These are phyloP conservation scores for Candida loeiensis DNA, from an alignment of 805 yeast species.

Conservation along the genomic window DNA sequence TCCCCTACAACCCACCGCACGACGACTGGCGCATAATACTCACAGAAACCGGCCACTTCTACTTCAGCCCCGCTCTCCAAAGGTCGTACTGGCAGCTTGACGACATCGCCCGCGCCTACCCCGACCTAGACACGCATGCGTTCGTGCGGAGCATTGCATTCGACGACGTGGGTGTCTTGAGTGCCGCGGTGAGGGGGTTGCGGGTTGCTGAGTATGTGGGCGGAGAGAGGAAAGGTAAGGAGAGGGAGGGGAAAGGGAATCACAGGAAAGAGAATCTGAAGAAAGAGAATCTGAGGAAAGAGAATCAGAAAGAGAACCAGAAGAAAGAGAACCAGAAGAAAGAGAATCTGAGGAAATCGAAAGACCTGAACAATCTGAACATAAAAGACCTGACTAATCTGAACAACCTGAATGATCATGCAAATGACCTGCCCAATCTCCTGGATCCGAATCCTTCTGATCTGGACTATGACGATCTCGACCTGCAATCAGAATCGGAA, in stretches of 20 bases:
- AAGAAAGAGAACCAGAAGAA: no score
- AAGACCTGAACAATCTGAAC: no score
- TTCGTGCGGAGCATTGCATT: slow-evolving; percentile 23
- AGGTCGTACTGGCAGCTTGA: slow-evolving; percentile 33
- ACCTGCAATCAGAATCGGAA: background rate
- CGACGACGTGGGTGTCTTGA: slow-evolving; percentile 27
- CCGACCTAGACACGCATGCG: slow-evolving; percentile 7
- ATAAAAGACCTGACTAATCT: no score
- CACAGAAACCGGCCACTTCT: slow-evolving; percentile 30
- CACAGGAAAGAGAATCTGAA: slow-evolving; percentile 8
- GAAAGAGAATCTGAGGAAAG: slow-evolving; percentile 10
- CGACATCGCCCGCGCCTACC: slow-evolving; percentile 17
- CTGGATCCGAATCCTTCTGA: background rate
- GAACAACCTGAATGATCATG: slow-evolving; percentile 5
- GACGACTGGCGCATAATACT: slow-evolving; percentile 28
- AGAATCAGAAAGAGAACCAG: slow-evolving; percentile 6
- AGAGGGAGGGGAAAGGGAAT: slow-evolving; percentile 6
- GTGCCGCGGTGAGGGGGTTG: slow-evolving; percentile 20
- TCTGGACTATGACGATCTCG: background rate
- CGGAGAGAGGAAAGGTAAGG: background rate
- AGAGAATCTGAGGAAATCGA: no score
- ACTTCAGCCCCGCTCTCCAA: slow-evolving; percentile 20
- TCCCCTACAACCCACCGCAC: slow-evolving; percentile 10
- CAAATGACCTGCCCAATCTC: background rate
- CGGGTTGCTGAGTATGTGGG: slow-evolving; percentile 6